Evolutionary conservation across 257 asterid species (phyloP), one percentile per base, ranked within the genome.

Genomic region (Gardenia jasminoides): DNA sequence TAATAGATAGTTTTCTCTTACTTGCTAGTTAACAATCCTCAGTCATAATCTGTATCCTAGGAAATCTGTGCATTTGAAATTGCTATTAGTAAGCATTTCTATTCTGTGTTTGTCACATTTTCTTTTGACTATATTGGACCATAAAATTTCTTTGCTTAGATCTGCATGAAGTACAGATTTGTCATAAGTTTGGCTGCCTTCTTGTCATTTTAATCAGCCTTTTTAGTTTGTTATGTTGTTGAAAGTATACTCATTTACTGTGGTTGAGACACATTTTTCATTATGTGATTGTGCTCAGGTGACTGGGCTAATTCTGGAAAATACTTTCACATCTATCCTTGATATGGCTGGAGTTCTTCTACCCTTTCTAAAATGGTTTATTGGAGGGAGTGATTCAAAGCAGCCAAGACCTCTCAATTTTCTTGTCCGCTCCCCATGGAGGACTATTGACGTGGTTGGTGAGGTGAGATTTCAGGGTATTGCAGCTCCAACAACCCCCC

Each of bases 361-460:
- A 66, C 98, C 98, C 71, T 87, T 92, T 81, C 84, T 96, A 85
- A 93, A 91, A 89, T 93, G 92, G 96, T 89, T 96, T 85, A 92
- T 96, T 77, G 98, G 99, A 77, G 92, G 87, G 87, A 88, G 90
- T 83, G 86, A 87, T 79, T 88, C 98, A 77, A 92, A 92, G 86
- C 92, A 94, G 72, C 92, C 91, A 80, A 84, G 82, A 81, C 85
- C 89, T 84, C 91, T 96, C 76, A 93, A 96, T 80, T 91, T 88
- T 86, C 81, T 96, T 43, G 98, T 96, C 75, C 97, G 97, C 75
- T 96, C 99, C 54, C 99, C 98, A 47, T 96, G 99, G 98, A 93
- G 82, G 84, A 93, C 99, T 76, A 86, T 96, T 82, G 98, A 92
- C 84, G 81, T 89, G 58, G 74, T 96, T 80, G 91, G 93, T 43